Percentiles rank a stretch among this genome's conserved stretches.
These are phyloP conservation scores for Penicillium palitans DNA, from an alignment of 2,329 filamentous ascomycete species.

Conservation along the genomic window DNA sequence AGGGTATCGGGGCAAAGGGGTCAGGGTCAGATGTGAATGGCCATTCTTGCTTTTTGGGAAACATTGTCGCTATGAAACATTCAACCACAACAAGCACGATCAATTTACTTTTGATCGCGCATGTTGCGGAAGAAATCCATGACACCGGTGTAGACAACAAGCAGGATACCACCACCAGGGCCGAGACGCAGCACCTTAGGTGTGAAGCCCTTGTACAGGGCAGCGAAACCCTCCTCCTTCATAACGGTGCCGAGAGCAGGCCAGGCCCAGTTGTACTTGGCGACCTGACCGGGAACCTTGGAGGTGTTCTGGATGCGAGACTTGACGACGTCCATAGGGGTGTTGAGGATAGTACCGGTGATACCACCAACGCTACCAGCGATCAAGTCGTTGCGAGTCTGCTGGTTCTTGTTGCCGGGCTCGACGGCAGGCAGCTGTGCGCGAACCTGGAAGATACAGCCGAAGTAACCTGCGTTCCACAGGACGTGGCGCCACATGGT, in stretches of 20 bases:
- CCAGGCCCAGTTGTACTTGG: constrained; percentile 99
- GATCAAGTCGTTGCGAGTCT: constrained; percentile 84
- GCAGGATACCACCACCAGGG: constrained; percentile 64
- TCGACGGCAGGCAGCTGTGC: constrained; percentile 77
- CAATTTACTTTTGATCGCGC: constrained; percentile 44
- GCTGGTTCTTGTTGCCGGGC: constrained; percentile 66
- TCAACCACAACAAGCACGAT: constrained; percentile 2
- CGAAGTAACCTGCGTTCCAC: constrained; percentile 97
- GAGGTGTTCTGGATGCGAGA: constrained; percentile 93
- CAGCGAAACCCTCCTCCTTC: constrained; percentile 87
- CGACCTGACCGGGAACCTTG: constrained; percentile 73
- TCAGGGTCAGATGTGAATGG: not conserved
- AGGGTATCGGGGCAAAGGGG: constrained; percentile 11
- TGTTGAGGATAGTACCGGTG: constrained; percentile 87
- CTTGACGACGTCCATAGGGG: constrained; percentile 96
- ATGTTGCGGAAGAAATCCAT: constrained; percentile 83
- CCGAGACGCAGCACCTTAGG: constrained; percentile 85
- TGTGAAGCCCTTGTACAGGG: constrained; percentile 95
- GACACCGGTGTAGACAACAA: constrained; percentile 52
- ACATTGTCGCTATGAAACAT: constrained; percentile 11
- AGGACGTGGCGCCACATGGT: constrained; percentile 94
- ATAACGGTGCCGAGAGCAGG: constrained; percentile 81
- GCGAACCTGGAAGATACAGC: constrained; percentile 96
- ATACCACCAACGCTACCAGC: constrained; percentile 88
- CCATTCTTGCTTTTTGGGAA: constrained; percentile 9